Conservation (phyloP, 371 early-diverging fungal species). For the Thermomucor indicae-seudaticae region DNA sequence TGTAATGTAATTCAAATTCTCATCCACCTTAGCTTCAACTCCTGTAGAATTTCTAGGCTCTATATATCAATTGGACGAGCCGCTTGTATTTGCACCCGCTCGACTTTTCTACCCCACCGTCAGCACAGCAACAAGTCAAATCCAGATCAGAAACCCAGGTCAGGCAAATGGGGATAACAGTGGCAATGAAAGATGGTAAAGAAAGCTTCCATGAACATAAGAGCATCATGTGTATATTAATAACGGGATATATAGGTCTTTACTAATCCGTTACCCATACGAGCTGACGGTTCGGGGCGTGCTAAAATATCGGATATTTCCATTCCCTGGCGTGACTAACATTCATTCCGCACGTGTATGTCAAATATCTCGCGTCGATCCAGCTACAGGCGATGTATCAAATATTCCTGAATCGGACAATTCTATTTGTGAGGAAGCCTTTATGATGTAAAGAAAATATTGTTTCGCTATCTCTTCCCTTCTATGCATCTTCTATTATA, state of each 20-base stretch:
- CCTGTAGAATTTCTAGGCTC: constrained; percentile 53
- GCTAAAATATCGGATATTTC: constrained; percentile 49
- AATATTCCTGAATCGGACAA: constrained; percentile 16
- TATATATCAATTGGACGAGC: constrained; percentile 46
- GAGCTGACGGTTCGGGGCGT: constrained; percentile 64
- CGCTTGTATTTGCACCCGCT: constrained; percentile 37
- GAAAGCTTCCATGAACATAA: too few species aligned
- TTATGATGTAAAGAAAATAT: constrained; percentile 1
- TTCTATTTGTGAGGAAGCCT: constrained; percentile 28
- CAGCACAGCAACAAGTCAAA: constrained; percentile 49
- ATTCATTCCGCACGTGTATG: constrained; percentile 37
- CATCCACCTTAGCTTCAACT: neutral
- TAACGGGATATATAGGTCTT: constrained; percentile 29
- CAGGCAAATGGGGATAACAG: constrained; percentile 34
- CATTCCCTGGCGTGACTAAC: constrained; percentile 17
- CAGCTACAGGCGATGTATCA: constrained; percentile 30
- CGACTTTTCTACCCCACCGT: constrained; percentile 21
- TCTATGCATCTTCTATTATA: too few species aligned
- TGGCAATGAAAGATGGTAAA: constrained; percentile 46
- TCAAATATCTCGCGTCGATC: constrained; percentile 35
- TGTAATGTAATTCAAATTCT: neutral
- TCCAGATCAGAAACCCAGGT: constrained; percentile 60
- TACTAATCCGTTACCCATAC: constrained; percentile 54
- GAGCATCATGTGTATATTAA: neutral
- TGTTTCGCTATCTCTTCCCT: too few species aligned